phyloP scores from a whole-genome alignment of 1,284 basidiomycete genomes.

The Xerocomus nothofagi region DNA sequence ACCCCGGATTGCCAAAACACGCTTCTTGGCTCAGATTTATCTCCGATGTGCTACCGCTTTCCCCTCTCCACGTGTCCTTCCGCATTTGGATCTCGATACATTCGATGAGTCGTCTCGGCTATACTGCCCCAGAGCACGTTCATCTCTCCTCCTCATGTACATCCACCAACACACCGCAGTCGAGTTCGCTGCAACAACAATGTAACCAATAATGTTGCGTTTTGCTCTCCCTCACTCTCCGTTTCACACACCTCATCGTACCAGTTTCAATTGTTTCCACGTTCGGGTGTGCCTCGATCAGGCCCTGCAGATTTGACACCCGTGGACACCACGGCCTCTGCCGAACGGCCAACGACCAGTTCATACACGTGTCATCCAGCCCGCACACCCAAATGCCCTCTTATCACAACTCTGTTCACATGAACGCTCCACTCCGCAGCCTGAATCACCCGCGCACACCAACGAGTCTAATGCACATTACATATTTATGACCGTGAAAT shows the following conservation, averaged over 20 bases:
- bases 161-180: slow-evolving; percentile 21
- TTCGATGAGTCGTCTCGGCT: neutral
- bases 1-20: slow-evolving; percentile 33
- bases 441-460: slow-evolving; percentile 8
- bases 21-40: slow-evolving; percentile 30
- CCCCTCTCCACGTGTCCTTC: slow-evolving; percentile 28
- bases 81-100: slow-evolving; percentile 26
- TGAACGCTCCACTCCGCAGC: slow-evolving; percentile 21
- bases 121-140: neutral
- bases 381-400: slow-evolving; percentile 6
- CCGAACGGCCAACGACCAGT: neutral
- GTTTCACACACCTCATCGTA: slow-evolving; percentile 6
- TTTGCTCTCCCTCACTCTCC: neutral
- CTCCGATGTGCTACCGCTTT: slow-evolving; percentile 24
- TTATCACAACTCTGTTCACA: slow-evolving; percentile 25
- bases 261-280: slow-evolving; percentile 16
- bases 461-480: slow-evolving; percentile 13
- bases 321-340: slow-evolving; percentile 28
- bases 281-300: slow-evolving; percentile 5
- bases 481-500: slow-evolving; percentile 23
- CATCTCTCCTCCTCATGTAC: slow-evolving; percentile 18
- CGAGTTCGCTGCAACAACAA: slow-evolving; percentile 12
- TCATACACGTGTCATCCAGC: slow-evolving; percentile 27
- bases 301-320: slow-evolving; percentile 8
- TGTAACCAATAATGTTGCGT: neutral